These are phyloP conservation scores for Gaeumannomyces sp. DNA, from an alignment of 2,329 filamentous ascomycete species.

Conservation along the genomic window DNA sequence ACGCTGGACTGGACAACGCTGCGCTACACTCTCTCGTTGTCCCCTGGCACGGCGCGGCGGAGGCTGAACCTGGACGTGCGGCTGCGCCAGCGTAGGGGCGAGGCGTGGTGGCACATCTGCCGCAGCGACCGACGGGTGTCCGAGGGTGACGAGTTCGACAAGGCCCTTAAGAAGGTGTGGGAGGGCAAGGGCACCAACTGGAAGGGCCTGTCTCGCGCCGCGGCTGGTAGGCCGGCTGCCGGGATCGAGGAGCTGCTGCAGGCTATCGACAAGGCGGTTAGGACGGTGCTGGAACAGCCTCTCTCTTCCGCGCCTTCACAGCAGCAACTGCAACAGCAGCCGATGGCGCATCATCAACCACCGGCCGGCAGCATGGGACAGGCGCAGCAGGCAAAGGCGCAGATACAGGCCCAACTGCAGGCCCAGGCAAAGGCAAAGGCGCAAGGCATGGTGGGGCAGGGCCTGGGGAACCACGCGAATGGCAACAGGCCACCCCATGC, in stretches of 20 bases:
- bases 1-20: conserved; percentile 53
- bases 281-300: conserved; percentile 23
- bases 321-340: conserved; percentile 1
- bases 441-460: not conserved
- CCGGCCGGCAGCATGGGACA: not conserved
- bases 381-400: conserved; percentile 1
- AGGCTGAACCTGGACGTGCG: conserved; percentile 47
- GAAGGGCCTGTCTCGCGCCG: conserved; percentile 41
- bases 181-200: conserved; percentile 37
- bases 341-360: not conserved
- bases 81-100: conserved; percentile 40
- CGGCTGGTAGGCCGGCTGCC: conserved; percentile 33
- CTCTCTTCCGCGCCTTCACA: conserved; percentile 8
- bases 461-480: not conserved
- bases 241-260: conserved; percentile 40
- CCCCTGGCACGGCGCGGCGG: conserved; percentile 20
- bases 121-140: conserved; percentile 28
- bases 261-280: conserved; percentile 41
- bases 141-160: conserved; percentile 27
- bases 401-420: conserved; percentile 4
- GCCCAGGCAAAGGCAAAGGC: not conserved
- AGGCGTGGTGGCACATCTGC: conserved; percentile 45
- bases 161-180: conserved; percentile 39
- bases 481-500: conserved; percentile 5
- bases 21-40: conserved; percentile 38